Evolutionary conservation across 306 rosid species (phyloP).

Genomic region (Arachis hypogaea): DNA sequence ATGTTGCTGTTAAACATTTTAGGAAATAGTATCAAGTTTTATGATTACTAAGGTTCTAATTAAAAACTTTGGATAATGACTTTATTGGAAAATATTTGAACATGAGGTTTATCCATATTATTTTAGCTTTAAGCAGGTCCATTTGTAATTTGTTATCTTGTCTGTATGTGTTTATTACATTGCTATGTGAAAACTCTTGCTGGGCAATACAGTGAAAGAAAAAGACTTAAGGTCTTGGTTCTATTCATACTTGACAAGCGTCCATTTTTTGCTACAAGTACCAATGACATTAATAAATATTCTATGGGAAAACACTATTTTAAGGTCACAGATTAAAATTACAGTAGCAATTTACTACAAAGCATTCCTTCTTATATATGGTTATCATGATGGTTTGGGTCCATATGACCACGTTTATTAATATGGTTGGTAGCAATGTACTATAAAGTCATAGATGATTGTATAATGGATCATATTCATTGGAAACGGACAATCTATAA

Average conservation of each 20-base stretch:
- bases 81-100: too few species aligned
- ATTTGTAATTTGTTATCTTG: neutral
- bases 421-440: constrained; percentile 12
- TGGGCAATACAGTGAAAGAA: too few species aligned
- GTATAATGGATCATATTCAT: neutral
- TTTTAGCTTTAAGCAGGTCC: neutral
- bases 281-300: too few species aligned
- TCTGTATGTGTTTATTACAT: neutral
- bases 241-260: too few species aligned
- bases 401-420: neutral
- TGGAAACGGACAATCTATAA: constrained; percentile 14
- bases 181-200: too few species aligned
- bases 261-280: too few species aligned
- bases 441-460: neutral
- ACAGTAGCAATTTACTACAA: neutral
- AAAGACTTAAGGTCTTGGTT: too few species aligned
- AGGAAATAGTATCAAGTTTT: neutral
- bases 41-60: too few species aligned
- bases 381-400: neutral
- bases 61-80: too few species aligned
- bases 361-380: neutral
- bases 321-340: neutral
- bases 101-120: neutral
- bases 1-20: neutral
- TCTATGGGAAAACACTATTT: neutral